Evolutionary conservation across 192 early-diverging fungal genomes (phyloP), one percentile per base, ranked within the genome.

Genomic region (Coemansia sp.): DNA sequence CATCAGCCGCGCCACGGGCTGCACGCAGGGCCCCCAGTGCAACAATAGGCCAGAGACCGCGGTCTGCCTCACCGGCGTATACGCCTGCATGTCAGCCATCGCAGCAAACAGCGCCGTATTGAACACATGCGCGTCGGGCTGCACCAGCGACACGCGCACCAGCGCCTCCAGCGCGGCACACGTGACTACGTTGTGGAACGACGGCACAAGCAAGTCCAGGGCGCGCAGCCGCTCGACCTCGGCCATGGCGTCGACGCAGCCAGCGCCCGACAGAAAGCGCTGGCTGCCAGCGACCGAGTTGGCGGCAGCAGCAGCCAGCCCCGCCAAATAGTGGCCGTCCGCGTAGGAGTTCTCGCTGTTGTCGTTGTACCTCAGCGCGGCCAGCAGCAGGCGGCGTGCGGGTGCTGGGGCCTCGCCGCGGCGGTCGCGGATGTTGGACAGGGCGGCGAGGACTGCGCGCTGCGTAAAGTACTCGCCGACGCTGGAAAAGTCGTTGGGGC

Each of bases 391-490:
- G 9, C 86, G 69, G 0, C 92, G 87, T 7, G 89, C 86, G 8
- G 82, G 80, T 16, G 77, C 50, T 10, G 91, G 92, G 2, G 90
- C 85, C 47, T 87, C 78, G 23, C 88, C 90, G 62, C 87, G 69
- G 8, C 82, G 64, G 63, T 92, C 87, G 40, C 94, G 80, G 46
- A 90, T 84, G 26, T 88, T 86, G 4, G 91, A 85, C 33, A 98
- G 82, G 4, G 96, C 91, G n/a, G 86, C 80, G 4, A 88, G 73
- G 2, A 91, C 82, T 3, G 91, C 89, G 88, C 94, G 94, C 77
- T 97, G 91, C 28, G 96, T 86, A 69, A 91, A 98, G 78, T 99
- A 99, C 62, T 98, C 94, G 33, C 87, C 86, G 26, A 95, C 77
- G 61, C 90, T 89, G 32, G 84, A 84, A 87, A 99, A 99, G 73